Base-by-base conservation (phyloP, 1,139 yeast genomes). In the Taphrina flavorubra region DNA sequence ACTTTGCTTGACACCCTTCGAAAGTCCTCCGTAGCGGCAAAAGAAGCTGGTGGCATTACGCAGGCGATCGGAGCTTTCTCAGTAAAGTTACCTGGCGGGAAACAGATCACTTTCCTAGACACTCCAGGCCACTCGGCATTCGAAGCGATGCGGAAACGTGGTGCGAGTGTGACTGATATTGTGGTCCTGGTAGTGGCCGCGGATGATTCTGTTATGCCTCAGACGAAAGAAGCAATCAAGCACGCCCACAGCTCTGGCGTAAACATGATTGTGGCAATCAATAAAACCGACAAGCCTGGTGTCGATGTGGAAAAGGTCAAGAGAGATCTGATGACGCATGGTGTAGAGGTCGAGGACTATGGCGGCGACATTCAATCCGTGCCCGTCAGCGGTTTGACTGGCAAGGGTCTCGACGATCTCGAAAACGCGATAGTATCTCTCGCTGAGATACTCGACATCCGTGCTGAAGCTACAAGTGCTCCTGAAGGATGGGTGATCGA, bases 61-160 rank as follows among this genome's bases (percentile, higher is more conserved):
- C 99, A 94, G 77, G 98, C 92, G 77, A 94, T 94, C 71, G 99
- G 99, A 76, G 99, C 99, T 0, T 95, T 95, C 75, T 88, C 95
- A 7, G 96, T 94, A 34, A 81, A 82, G 14, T 85, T 97, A 0
- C 92, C 95, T 0, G 77, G 85, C 0, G 86, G 95, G 0, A 86
- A 88, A 74, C 82, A 81, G 66, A 90, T 94, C 72, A 92, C 98
- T 0, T 92, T 94, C 73, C 82, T 94, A 72, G 99, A 94, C 78
- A 94, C 99, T 0, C 99, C 99, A 0, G 99, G 99, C 0, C 99
- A 94, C 79, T 96, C 97, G 14, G 99, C 98, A 0, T 94, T 94
- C 76, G 81, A 94, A 73, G 92, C 92, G 74, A 92, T 94, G 97
- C 85, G 99, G 73, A 96, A 94, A 79, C 84, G 99, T 74, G 99